phyloP scores from a whole-genome alignment of 352 stramenopile genomes.

The Pythium coloratum region DNA sequence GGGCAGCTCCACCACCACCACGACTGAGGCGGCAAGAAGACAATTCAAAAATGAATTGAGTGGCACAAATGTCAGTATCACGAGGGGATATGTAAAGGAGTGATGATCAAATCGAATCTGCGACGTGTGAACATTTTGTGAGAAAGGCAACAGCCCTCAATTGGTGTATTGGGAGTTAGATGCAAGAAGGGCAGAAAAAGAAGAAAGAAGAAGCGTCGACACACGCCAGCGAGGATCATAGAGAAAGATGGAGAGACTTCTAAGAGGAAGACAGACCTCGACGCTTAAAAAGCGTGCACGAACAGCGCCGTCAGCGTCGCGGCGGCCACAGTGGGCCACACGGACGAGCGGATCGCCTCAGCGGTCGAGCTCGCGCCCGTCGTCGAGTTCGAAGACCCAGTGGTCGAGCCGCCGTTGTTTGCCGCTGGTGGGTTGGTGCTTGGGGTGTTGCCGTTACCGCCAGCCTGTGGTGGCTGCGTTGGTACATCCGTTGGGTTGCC shows the following conservation, averaged over 20 bases:
- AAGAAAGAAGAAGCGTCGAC: background rate
- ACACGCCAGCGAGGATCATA: background rate
- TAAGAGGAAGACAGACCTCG: too few species aligned
- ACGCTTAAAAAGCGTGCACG: slow-evolving; percentile 8
- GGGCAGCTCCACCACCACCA: background rate
- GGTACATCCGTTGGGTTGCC: background rate
- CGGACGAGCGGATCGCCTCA: background rate
- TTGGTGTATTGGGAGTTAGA: background rate
- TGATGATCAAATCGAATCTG: background rate
- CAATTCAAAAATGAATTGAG: slow-evolving; percentile 2
- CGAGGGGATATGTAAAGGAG: background rate
- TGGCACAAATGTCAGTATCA: background rate
- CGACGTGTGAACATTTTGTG: background rate
- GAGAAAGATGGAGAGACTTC: background rate
- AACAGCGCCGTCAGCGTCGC: background rate
- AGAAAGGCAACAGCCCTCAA: background rate
- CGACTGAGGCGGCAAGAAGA: background rate
- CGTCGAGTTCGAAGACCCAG: background rate
- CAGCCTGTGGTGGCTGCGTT: background rate
- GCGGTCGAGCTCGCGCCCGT: background rate
- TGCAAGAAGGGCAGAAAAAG: background rate
- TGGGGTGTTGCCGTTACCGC: background rate
- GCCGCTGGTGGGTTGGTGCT: background rate
- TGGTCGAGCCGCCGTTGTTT: background rate
- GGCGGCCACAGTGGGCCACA: background rate